phyloP scores from a whole-genome alignment of 2,329 filamentous ascomycete species.

The Pseudopithomyces maydicus region DNA sequence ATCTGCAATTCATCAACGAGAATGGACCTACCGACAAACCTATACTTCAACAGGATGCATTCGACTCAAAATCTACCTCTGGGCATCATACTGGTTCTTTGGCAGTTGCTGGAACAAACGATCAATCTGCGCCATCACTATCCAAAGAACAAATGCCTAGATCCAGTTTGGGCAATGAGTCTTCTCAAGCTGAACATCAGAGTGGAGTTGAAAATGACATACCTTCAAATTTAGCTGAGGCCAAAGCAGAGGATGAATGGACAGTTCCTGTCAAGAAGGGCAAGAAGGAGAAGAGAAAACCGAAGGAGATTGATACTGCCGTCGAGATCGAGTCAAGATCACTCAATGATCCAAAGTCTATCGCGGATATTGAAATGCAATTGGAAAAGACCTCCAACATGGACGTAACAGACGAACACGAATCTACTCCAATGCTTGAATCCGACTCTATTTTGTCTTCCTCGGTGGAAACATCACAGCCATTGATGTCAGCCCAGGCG shows the following conservation, averaged over 20 bases:
- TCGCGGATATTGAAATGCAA: not conserved
- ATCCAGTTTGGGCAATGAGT: not conserved
- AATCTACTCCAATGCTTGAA: not conserved
- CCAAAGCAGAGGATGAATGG: constrained; percentile 12
- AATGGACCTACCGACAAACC: not conserved
- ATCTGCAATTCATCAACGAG: constrained; percentile 4
- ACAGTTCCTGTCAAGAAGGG: constrained; percentile 14
- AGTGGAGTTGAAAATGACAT: not conserved
- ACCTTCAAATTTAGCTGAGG: not conserved
- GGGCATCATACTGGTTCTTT: not conserved
- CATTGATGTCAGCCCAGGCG: constrained; percentile 22
- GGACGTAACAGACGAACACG: too few species aligned
- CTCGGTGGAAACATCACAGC: constrained; percentile 15
- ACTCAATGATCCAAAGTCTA: not conserved
- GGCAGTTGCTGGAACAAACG: not conserved
- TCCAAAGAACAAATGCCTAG: not conserved
- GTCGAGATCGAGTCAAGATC: constrained; percentile 7
- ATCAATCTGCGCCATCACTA: constrained; percentile 1
- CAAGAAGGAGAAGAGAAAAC: constrained; percentile 17
- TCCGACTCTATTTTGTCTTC: not conserved
- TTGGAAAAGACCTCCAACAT: constrained; percentile 1
- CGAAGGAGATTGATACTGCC: constrained; percentile 18
- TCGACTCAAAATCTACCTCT: not conserved
- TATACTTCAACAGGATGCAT: not conserved
- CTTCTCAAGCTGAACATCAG: not conserved